These are phyloP conservation scores for Rhodotorula sp. DNA, from an alignment of 1,284 basidiomycete species.

Conservation along the genomic window DNA sequence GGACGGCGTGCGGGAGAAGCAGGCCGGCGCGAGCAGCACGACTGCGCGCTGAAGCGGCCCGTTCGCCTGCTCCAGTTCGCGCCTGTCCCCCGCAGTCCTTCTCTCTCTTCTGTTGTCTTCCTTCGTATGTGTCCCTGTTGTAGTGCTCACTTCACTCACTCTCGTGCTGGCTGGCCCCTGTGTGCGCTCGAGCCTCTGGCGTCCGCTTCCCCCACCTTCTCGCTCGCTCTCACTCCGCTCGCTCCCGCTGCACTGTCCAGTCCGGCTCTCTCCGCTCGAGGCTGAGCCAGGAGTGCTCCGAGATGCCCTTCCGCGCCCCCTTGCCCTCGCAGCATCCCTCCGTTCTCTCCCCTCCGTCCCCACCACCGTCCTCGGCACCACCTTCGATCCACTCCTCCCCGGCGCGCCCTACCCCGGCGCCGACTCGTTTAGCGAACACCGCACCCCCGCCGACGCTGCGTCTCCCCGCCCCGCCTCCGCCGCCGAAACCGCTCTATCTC, in stretches of 20 bases:
- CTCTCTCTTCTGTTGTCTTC: neutral
- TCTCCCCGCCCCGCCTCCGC: slow-evolving; percentile 15
- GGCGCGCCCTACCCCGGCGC: neutral
- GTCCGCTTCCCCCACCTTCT: neutral
- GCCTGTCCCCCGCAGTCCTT: neutral
- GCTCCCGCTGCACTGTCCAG: neutral
- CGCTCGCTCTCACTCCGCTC: neutral
- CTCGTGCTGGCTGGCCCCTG: neutral
- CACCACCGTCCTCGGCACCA: neutral
- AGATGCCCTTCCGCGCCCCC: slow-evolving; percentile 2
- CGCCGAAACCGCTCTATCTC: slow-evolving; percentile 36
- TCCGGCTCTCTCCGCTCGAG: no score
- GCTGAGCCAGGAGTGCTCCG: no score
- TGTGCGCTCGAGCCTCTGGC: neutral
- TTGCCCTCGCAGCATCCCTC: slow-evolving; percentile 4
- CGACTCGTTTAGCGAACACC: rapidly evolving
- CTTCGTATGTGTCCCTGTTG: neutral
- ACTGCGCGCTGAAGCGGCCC: slow-evolving; percentile 18
- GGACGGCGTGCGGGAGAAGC: slow-evolving; percentile 36
- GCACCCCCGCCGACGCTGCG: neutral
- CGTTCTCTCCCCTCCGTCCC: neutral
- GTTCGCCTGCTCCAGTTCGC: neutral
- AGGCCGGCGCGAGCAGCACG: slow-evolving; percentile 20
- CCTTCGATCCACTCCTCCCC: neutral
- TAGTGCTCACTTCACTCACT: neutral